Evolutionary conservation across 768 basidiomycete species (phyloP), one percentile per base, ranked within the genome.

Genomic region (Erythrobasidium yunnanense): DNA sequence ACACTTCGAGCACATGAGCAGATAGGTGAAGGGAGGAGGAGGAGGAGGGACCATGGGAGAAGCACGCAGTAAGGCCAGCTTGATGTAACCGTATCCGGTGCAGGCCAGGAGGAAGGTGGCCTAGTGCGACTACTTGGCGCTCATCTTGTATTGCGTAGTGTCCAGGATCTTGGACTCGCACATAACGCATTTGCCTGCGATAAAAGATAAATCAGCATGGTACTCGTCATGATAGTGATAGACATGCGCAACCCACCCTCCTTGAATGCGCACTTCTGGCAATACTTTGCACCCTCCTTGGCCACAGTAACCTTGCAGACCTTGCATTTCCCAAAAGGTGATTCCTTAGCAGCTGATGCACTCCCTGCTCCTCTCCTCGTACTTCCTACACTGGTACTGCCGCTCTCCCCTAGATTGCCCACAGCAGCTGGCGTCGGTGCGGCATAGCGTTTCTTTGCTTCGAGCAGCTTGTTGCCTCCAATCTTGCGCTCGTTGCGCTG

Each of bases 301-400:
- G 60, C 60, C 4, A 63, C 60, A 18, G 60, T 63, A 33, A 63
- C 60, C 49, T 63, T 63, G 60, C 60, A 63, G n/a, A 63, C 60
- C 49, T 63, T 63, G 60, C 60, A 63, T 33, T 63, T 63, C 2
- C 47, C 47, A 32, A 63, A 63, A 4, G 27, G 60, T n/a, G 32
- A 23, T 18, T 49, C 49, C 22, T 63, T 27, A 22, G 27, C 20
- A 4, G 47, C 8, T 55, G 50, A 47, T 15, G 32, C 27, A 38
- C 60, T 49, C 32, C 60, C 47, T 63, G 32, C 27, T 23, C 60
- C 60, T 30, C 60, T 29, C 42, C 35, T 63, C 60, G 49, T 50
- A 49, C 32, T 25, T 4, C 60, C 60, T 15, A 63, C 47, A 20
- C 60, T 38, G 4, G 60, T 49, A 11, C 46, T 38, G 11, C 29